Conservation (phyloP, 106 monocot genomes). For the Platanthera zijinensis region DNA sequence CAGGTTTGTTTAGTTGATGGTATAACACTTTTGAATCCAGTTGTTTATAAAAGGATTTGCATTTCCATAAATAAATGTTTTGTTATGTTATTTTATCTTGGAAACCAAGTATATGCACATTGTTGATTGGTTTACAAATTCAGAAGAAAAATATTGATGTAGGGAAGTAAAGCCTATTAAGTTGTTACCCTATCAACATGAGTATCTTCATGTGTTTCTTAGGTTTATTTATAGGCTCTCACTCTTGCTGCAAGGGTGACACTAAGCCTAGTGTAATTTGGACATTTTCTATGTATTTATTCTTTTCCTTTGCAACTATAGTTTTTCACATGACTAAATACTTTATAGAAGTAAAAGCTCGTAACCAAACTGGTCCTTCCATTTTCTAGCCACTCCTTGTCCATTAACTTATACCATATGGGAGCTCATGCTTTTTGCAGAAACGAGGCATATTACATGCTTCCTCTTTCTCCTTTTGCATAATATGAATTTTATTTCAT, state of each 20-base stretch:
- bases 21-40: not conserved
- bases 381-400: not conserved
- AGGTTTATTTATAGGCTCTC: not conserved
- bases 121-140: not conserved
- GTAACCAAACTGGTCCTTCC: not conserved
- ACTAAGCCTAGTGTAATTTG: not conserved
- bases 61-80: not conserved
- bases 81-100: not conserved
- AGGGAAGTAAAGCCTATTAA: not conserved
- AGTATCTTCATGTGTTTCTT: not conserved
- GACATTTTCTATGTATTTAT: not conserved
- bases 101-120: not conserved
- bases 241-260: not conserved
- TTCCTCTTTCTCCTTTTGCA: not conserved
- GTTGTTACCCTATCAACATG: not conserved
- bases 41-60: not conserved
- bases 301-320: not conserved
- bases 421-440: not conserved
- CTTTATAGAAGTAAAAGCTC: not conserved
- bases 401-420: not conserved
- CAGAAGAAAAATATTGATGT: not conserved
- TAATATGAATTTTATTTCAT: not conserved
- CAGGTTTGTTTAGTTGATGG: conserved; percentile 35
- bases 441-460: not conserved
- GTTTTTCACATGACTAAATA: not conserved